Evolutionary conservation across 2,329 filamentous ascomycete genomes (phyloP), one percentile per base, ranked within the genome.

Genomic region (Golovinomyces cichoracearum): DNA sequence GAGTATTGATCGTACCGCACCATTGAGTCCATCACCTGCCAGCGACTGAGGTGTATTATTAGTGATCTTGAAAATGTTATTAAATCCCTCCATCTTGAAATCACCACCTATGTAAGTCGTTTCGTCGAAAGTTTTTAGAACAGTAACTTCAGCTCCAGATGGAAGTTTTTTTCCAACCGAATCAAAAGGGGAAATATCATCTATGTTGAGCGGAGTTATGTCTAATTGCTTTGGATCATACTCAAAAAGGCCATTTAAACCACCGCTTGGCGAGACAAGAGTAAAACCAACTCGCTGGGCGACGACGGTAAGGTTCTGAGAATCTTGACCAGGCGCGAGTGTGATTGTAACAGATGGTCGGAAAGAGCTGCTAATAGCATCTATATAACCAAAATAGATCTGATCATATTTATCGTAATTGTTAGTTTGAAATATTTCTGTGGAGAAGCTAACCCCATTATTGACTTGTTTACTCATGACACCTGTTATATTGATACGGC

Each of bases 331-430:
- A 27, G 70, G 61, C 21, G 75, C 66, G 4, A 88, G 81, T 0
- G 75, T 71, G 41, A 98, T 66, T 0, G 81, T 93, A 48, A 98
- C 76, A 4, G 74, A 74, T 13, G 88, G 84, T 38, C 77, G 77
- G 68, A 94, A 94, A 19, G 71, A 72, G 53, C 66, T 67, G 9
- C 74, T 78, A 48, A 73, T 76, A 48, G 78, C 77, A 59, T 95
- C 84, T 48, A 98, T 76, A 54, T 76, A 76, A 44, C 86, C 90
- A 54, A 79, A 80, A 64, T 85, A 93, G 50, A 98, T 77, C 55
- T 83, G 78, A 60, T 98, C 90, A 59, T 93, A 95, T 63, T 98
- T 98, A 67, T 95, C 88, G 62, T 79, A 92, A 61, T 92, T 73
- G 64, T 98, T 98, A 17, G 86, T 93, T 63, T 98, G 90, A 60